These are phyloP conservation scores for grape (Vitis vinifera) DNA, from an alignment of 164 flowering plant genomes.

Conservation along the genomic window ASM3070453v1 NC_081807.1:5674501-5675000, in stretches of 20 bases:
- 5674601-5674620: conserved; percentile 31
- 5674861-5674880: background rate
- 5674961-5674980: too few relatives aligned
- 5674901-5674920: too few relatives aligned
- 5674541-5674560: conserved; percentile 34
- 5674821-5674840: background rate
- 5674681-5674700: conserved; percentile 25
- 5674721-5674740: conserved; percentile 1
- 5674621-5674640: conserved; percentile 62
- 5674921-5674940: too few relatives aligned
- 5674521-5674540: conserved; percentile 32
- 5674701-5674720: background rate
- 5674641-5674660: conserved; percentile 46
- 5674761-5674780: conserved; percentile 11
- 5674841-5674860: background rate
- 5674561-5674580: conserved; percentile 46
- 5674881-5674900: too few relatives aligned
- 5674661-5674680: conserved; percentile 60
- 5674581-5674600: conserved; percentile 44
- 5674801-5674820: conserved; percentile 1
- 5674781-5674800: background rate
- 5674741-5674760: background rate
- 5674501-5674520: conserved; percentile 23
- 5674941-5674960: too few relatives aligned
- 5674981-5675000: too few relatives aligned